Conservation (phyloP, 1,284 basidiomycete genomes). For the Tilletia caries region DNA sequence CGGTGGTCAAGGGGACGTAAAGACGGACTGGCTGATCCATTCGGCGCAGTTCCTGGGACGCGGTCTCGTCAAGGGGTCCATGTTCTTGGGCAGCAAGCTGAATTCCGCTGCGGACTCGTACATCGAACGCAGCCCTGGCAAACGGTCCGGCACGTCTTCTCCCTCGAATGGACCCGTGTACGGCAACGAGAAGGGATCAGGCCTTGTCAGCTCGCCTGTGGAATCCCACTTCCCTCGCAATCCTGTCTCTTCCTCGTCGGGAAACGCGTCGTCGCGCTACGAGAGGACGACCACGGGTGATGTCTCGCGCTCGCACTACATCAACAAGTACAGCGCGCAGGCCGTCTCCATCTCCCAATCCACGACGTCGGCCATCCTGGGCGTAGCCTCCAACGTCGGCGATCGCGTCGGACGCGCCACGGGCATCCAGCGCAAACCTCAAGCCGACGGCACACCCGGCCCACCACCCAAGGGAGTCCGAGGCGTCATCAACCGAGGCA, state of each 20-base stretch:
- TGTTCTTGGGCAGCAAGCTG: constrained; percentile 34
- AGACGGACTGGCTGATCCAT: constrained; percentile 34
- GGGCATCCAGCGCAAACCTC: constrained; percentile 46
- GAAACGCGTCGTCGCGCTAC: constrained; percentile 24
- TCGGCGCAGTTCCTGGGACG: constrained; percentile 44
- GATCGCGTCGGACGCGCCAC: constrained; percentile 49
- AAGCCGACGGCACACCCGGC: constrained; percentile 25
- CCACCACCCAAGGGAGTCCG: constrained; percentile 41
- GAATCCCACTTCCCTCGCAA: constrained; percentile 23
- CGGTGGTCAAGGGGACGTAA: constrained; percentile 23
- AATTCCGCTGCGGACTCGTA: constrained; percentile 39
- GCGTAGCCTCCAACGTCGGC: constrained; percentile 45
- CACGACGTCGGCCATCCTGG: constrained; percentile 45
- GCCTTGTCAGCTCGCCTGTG: constrained; percentile 18
- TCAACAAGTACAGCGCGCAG: constrained; percentile 26
- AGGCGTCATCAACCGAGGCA: constrained; percentile 47
- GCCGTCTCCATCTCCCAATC: constrained; percentile 36
- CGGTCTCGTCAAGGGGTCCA: constrained; percentile 44
- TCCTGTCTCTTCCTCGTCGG: constrained; percentile 19
- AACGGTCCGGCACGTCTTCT: constrained; percentile 14
- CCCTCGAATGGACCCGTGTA: constrained; percentile 1
- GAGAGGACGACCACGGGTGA: constrained; percentile 21
- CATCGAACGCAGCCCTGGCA: constrained; percentile 16
- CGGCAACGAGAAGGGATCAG: constrained; percentile 18
- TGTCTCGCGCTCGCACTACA: constrained; percentile 17